phyloP scores from a whole-genome alignment of 2,329 filamentous ascomycete species.

The Ophiostoma perfectum region DNA sequence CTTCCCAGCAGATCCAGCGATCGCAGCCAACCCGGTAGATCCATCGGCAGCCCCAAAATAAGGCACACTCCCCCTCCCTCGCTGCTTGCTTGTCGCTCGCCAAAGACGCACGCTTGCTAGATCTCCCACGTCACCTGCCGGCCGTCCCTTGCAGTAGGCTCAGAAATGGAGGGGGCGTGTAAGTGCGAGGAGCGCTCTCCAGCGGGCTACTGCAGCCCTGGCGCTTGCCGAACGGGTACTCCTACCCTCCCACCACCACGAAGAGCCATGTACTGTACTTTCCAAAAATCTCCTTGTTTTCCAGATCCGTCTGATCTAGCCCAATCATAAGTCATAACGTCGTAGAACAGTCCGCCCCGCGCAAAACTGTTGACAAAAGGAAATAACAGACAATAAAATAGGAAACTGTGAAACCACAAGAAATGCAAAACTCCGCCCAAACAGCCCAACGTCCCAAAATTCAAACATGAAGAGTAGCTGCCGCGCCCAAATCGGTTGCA shows the following conservation, averaged over 20 bases:
- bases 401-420: conserved; percentile 1
- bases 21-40: conserved; percentile 4
- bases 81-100: conserved; percentile 18
- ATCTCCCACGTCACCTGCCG: conserved; percentile 12
- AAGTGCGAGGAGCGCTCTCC: conserved; percentile 14
- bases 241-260: conserved; percentile 22
- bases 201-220: conserved; percentile 31
- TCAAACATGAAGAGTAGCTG: neutral
- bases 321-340: conserved; percentile 53
- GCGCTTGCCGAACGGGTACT: conserved; percentile 29
- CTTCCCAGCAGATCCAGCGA: neutral
- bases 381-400: conserved; percentile 14
- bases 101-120: conserved; percentile 3
- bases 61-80: conserved; percentile 26
- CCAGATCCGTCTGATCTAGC: conserved; percentile 34
- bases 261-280: conserved; percentile 40
- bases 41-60: conserved; percentile 15
- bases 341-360: conserved; percentile 40
- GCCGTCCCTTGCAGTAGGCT: conserved; percentile 24
- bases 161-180: conserved; percentile 22
- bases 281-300: conserved; percentile 31
- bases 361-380: conserved; percentile 19
- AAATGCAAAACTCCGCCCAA: conserved; percentile 15
- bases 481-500: neutral
- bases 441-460: conserved; percentile 10